phyloP scores from a whole-genome alignment of 495 filamentous ascomycete species.

The Lasiosphaeria ovina region DNA sequence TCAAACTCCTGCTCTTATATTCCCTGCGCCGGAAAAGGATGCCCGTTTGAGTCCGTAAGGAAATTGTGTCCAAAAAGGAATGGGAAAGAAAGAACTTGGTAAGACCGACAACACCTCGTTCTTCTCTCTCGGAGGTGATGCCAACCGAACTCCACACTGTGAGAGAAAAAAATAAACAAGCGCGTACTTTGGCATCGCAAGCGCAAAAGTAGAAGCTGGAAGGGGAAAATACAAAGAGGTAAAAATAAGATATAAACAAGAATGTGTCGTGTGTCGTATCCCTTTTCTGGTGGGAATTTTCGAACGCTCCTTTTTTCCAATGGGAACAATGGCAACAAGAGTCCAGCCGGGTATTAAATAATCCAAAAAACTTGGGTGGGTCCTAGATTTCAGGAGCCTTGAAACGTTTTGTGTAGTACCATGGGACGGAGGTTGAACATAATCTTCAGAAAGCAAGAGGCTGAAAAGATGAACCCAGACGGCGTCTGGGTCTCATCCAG shows the following conservation, averaged over 20 bases:
- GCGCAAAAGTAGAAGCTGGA: not conserved
- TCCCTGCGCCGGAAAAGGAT: conserved; percentile 13
- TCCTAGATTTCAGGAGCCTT: not conserved
- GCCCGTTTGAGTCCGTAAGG: not conserved
- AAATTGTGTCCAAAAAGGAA: not conserved
- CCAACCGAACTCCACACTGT: not conserved
- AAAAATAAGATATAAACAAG: not conserved
- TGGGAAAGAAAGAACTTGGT: not conserved
- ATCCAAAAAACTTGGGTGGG: not conserved
- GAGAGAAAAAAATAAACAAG: not conserved
- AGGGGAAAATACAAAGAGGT: not conserved
- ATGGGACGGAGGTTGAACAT: no score
- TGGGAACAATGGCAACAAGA: not conserved
- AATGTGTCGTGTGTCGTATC: not conserved
- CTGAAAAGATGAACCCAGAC: no score
- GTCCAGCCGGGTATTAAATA: not conserved
- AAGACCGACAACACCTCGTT: no score
- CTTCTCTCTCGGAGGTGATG: no score
- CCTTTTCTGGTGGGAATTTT: not conserved
- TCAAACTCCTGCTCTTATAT: conserved; percentile 11
- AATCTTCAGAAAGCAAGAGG: no score
- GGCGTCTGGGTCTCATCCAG: no score
- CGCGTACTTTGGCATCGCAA: not conserved
- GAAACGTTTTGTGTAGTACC: no score
- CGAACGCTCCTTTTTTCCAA: not conserved